Conservation (phyloP, 208 protist genomes). For the Acanthamoeba culbertsoni region DNA sequence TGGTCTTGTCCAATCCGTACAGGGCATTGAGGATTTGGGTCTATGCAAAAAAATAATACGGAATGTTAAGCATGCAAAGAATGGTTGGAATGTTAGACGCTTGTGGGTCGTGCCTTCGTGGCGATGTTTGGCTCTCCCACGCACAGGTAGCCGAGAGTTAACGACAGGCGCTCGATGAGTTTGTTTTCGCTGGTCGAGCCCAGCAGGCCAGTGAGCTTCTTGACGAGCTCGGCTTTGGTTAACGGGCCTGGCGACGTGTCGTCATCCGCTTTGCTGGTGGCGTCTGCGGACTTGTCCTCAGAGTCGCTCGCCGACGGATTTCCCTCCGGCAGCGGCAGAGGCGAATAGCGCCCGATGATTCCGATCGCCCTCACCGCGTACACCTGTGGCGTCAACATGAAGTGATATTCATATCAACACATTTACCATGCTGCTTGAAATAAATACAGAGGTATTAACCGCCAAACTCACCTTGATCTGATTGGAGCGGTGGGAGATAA, state of each 20-base stretch:
- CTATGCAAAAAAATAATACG: not conserved
- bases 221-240: not conserved
- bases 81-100: not conserved
- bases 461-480: not conserved
- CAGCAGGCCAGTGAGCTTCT: slow-evolving; percentile 37
- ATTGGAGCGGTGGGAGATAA: not conserved
- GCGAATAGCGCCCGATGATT: slow-evolving; percentile 16
- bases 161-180: slow-evolving; percentile 10
- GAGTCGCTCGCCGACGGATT: too few relatives aligned
- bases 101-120: not conserved
- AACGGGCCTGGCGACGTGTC: not conserved
- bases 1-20: slow-evolving; percentile 28
- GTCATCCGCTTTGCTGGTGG: not conserved
- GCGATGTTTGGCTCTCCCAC: not conserved
- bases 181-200: not conserved
- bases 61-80: not conserved
- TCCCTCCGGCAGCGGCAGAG: slow-evolving; percentile 23
- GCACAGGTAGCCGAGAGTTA: slow-evolving; percentile 48
- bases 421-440: not conserved
- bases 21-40: slow-evolving; percentile 39
- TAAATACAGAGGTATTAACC: not conserved
- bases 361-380: slow-evolving; percentile 2
- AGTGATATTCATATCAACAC: not conserved
- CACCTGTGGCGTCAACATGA: not conserved
- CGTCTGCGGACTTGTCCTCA: not conserved